Percentiles rank a stretch among this genome's conserved stretches.
These are phyloP conservation scores for Psophocarpus tetragonolobus DNA, from an alignment of 306 rosid species.

Conservation along the genomic window DNA sequence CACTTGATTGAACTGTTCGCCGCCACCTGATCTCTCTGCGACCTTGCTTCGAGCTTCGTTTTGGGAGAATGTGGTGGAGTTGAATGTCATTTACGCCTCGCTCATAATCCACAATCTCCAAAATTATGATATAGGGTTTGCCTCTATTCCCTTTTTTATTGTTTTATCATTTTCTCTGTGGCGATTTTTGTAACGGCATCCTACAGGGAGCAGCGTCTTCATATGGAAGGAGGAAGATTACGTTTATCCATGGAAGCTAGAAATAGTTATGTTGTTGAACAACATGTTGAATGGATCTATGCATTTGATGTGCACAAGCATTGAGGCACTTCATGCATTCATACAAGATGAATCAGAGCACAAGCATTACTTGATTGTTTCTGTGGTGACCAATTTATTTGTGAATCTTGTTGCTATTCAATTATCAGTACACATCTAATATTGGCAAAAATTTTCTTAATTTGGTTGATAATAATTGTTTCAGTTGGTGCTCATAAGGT, in stretches of 20 bases:
- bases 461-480: too few species aligned
- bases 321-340: too few species aligned
- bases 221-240: constrained; percentile 76
- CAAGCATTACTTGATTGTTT: too few species aligned
- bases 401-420: too few species aligned
- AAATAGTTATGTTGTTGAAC: too few species aligned
- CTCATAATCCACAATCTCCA: constrained; percentile 20
- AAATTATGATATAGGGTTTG: constrained; percentile 63
- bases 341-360: too few species aligned
- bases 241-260: constrained; percentile 55
- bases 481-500: too few species aligned
- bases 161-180: neutral
- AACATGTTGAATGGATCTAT: too few species aligned
- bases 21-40: constrained; percentile 50
- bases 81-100: constrained; percentile 28
- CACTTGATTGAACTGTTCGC: neutral
- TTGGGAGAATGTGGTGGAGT: constrained; percentile 57
- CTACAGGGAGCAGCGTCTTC: constrained; percentile 39
- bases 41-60: constrained; percentile 31
- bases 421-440: too few species aligned
- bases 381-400: too few species aligned
- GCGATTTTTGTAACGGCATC: constrained; percentile 48
- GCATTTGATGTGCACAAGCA: too few species aligned
- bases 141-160: constrained; percentile 39
- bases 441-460: too few species aligned